A percentile compares a stretch with the other conserved stretches of the same genome.
Evolutionary conservation across 140 eudicot species (phyloP).

Genomic region (Flaveria floridana): DNA sequence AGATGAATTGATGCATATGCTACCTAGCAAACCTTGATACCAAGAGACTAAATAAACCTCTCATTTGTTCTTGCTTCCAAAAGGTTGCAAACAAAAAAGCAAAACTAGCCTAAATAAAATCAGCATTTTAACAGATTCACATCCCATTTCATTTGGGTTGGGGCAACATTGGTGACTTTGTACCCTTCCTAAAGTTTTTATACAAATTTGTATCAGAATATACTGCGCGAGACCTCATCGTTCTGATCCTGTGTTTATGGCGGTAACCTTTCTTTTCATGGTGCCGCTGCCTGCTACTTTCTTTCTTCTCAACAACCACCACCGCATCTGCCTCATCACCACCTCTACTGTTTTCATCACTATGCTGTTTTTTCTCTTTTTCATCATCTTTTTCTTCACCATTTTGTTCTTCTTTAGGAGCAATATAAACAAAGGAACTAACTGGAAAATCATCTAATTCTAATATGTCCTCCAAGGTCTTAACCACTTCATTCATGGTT

Average conservation of each 20-base stretch:
- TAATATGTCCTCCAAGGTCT: slow-evolving; percentile 56
- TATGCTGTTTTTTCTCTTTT: slow-evolving; percentile 19
- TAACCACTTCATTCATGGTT: slow-evolving; percentile 64
- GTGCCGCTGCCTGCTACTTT: slow-evolving; percentile 25
- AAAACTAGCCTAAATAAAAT: slow-evolving; percentile 22
- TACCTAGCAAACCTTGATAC: slow-evolving; percentile 18
- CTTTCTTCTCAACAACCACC: slow-evolving; percentile 37
- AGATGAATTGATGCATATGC: slow-evolving; percentile 22
- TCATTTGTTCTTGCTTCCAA: not conserved
- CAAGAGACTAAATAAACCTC: slow-evolving; percentile 26
- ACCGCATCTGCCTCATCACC: slow-evolving; percentile 26
- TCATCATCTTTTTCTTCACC: slow-evolving; percentile 1
- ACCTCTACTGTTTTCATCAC: slow-evolving; percentile 8
- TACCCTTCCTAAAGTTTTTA: slow-evolving; percentile 38
- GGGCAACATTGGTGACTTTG: slow-evolving; percentile 29
- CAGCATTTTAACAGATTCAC: slow-evolving; percentile 35
- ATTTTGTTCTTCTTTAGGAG: slow-evolving; percentile 40
- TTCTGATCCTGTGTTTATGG: slow-evolving; percentile 37
- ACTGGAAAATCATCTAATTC: slow-evolving; percentile 48
- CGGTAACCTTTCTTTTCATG: slow-evolving; percentile 32
- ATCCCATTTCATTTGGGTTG: slow-evolving; percentile 35
- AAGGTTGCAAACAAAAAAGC: slow-evolving; percentile 18
- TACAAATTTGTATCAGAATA: slow-evolving; percentile 61
- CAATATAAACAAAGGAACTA: slow-evolving; percentile 57
- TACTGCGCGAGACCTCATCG: slow-evolving; percentile 55